Evolutionary conservation across 1,284 basidiomycete species (phyloP), one percentile per base, ranked within the genome.

Genomic region (Cystobasidium pallidum): DNA sequence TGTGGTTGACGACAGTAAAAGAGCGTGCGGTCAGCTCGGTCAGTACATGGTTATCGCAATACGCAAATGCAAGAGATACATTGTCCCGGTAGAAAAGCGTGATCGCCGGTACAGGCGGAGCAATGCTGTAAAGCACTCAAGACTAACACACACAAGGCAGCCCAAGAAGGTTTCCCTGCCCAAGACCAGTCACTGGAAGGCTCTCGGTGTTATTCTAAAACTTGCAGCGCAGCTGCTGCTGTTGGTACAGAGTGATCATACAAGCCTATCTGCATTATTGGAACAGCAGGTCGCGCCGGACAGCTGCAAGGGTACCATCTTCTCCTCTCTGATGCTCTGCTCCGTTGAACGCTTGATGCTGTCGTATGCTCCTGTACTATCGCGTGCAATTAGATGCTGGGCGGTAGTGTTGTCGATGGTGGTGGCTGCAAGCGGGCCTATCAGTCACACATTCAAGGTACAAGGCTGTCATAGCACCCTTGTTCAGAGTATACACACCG

Each of bases 401-500:
- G 58, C 45, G 58, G 58, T 41, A 61, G 58, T 21, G 58, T 43
- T 11, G 58, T 61, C 34, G 58, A 61, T 30, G 58, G 58, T 45
- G 58, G 58, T 24, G 39, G 36, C 58, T 61, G 39, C n/a, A 43
- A 1, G 43, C 19, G 36, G 30, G n/a, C 8, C n/a, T n/a, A 30
- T 28, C 36, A 61, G 41, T 36, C 21, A 11, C 26, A 6, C 28
- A 57, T 32, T 28, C 30, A 15, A 57, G 15, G 3, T 17, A 32
- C 26, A n/a, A 21, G 19, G 61, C 15, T 19, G 11, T 4, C 26
- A 30, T 24, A 7, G 43, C 45, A 6, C 11, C 36, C 24, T 13
- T 39, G 13, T 6, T 39, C 36, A 65, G 21, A 24, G 26, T 13
- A 3, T 15, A 17, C 47, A 73, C 57, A 73, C 36, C 45, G 77